These are phyloP conservation scores for Drechslera avenae DNA, from an alignment of 2,329 filamentous ascomycete genomes.

Conservation along the genomic window DNA sequence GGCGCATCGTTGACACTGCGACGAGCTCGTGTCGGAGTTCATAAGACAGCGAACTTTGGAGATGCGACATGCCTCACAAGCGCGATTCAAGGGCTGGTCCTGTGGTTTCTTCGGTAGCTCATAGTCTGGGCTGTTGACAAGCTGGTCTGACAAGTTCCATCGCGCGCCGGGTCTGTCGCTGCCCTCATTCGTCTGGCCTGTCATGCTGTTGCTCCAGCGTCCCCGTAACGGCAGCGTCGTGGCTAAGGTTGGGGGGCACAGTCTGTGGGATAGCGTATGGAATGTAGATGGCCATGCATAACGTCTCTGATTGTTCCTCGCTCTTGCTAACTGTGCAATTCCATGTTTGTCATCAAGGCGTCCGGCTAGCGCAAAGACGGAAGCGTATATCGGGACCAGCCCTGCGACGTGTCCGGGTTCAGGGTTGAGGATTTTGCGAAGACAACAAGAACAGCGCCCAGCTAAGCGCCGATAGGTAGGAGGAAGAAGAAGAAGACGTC, in stretches of 20 bases:
- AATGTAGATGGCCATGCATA: conserved; percentile 1
- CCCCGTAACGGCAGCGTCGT: neutral
- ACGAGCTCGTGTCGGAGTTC: conserved; percentile 30
- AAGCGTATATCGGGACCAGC: neutral
- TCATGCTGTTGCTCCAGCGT: conserved; percentile 11
- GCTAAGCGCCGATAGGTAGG: neutral
- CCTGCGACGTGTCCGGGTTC: neutral
- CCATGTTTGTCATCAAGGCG: conserved; percentile 12
- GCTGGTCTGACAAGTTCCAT: conserved; percentile 22
- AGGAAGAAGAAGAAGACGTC: neutral
- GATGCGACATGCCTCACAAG: conserved; percentile 44
- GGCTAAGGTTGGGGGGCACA: neutral
- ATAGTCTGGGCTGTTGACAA: conserved; percentile 19
- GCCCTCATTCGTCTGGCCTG: conserved; percentile 13
- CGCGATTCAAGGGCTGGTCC: conserved; percentile 42
- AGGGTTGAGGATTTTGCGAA: neutral
- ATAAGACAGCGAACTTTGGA: conserved; percentile 45
- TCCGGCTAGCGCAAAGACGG: conserved; percentile 5
- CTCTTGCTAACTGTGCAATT: conserved; percentile 15
- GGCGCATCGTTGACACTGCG: conserved; percentile 44
- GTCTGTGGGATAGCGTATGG: neutral
- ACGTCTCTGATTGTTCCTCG: neutral
- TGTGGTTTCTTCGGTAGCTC: conserved; percentile 26
- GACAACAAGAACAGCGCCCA: neutral
- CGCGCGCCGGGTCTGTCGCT: conserved; percentile 10